Evolutionary conservation across 225 moss, liverwort and hornwort genomes (phyloP).

Genomic region (Sphagnum contortum): DNA sequence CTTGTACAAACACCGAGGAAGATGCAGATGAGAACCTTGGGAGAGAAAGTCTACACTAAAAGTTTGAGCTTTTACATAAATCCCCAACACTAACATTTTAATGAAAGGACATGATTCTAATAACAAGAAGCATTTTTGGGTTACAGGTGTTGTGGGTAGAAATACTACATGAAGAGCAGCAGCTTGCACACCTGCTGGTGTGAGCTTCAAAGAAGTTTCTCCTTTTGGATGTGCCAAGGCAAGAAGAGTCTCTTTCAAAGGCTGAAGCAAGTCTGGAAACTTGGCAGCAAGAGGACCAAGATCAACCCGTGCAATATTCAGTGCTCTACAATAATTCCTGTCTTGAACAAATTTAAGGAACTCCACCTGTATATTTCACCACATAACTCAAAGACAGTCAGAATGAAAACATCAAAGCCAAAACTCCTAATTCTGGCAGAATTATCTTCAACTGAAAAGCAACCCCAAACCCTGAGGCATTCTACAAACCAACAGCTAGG

Average conservation of each 20-base stretch:
- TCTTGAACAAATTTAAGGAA: constrained; percentile 63
- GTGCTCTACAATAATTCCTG: constrained; percentile 46
- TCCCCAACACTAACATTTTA: not conserved
- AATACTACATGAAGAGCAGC: constrained; percentile 63
- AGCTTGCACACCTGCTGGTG: constrained; percentile 60
- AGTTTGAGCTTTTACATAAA: not conserved
- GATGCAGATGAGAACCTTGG: too few species aligned
- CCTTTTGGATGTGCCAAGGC: constrained; percentile 67
- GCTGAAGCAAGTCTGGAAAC: constrained; percentile 50
- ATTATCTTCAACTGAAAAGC: too few species aligned
- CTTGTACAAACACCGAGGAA: too few species aligned
- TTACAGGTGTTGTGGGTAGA: too few species aligned
- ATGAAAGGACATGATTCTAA: not conserved
- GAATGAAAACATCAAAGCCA: too few species aligned
- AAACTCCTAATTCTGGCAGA: too few species aligned
- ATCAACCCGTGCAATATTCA: constrained; percentile 64
- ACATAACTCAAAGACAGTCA: too few species aligned
- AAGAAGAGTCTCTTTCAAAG: constrained; percentile 81
- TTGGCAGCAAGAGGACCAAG: constrained; percentile 70
- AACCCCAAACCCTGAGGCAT: too few species aligned
- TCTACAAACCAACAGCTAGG: too few species aligned
- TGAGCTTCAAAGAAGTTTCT: constrained; percentile 45
- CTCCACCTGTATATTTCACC: constrained; percentile 32
- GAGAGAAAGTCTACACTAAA: not conserved
- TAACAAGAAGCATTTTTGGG: too few species aligned